Evolutionary conservation across 1,284 basidiomycete species (phyloP), one percentile per base, ranked within the genome.

Genomic region (Ustilago cynodontis): DNA sequence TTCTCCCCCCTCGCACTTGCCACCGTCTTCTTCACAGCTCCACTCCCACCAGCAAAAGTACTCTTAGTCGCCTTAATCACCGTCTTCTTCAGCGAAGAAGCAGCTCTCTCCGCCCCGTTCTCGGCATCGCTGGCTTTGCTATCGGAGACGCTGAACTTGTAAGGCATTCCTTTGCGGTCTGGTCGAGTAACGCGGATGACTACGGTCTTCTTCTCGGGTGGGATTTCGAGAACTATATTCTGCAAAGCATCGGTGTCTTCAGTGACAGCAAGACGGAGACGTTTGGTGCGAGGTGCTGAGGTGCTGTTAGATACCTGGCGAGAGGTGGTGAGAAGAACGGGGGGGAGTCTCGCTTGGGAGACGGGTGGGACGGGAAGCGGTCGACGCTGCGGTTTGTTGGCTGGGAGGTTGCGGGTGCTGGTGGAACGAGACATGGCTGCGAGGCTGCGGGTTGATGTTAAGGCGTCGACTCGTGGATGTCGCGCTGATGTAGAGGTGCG

Each of bases 1-100:
- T 59, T 61, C 24, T 64, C 55, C 24, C 52, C 39, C 39, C 59
- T 45, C 8, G 35, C 68, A 7, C 49, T 50, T 3, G 68, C 55
- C 5, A 55, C 45, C 1, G 57, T 26, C 57, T 77, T 77, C 33
- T 63, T 70, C 5, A 59, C 52, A 8, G 67, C 41, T n/a, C 58
- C 50, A 28, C 54, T 31, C 31, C 65, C 58, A 52, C 65, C 54
- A 20, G 47, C 41, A 31, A 74, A 70, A 3, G 66, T 63, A 29
- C 60, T 45, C 58, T 71, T 75, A 26, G 62, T 69, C 24, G 69
- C 69, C 33, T 77, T 77, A 59, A 72, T 61, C 37, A 77, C 69
- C 52, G 62, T 77, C 69, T 77, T 77, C 28, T 65, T 59, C 51
- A 72, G 29, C 28, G 55, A 55, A 29, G 57, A 61, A 10, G 65